phyloP scores from a whole-genome alignment of 225 moss, liverwort and hornwort genomes.

The Pseudoscleropodium purum region DNA sequence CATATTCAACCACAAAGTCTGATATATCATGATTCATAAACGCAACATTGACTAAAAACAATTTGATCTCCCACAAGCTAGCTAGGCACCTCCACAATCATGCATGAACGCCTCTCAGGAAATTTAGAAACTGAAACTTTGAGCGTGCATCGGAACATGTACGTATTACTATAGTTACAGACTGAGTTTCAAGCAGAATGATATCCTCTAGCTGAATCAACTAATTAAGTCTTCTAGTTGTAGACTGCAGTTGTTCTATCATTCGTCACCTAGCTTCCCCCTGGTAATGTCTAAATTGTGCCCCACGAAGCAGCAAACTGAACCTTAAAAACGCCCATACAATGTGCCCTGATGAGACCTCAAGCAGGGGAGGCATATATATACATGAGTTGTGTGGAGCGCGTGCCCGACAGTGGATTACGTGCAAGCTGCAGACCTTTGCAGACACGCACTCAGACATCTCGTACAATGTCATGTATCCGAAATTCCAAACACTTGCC shows the following conservation, averaged over 20 bases:
- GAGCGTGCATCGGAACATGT: not conserved
- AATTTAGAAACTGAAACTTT: not conserved
- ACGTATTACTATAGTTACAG: too few species aligned
- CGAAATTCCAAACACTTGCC: too few species aligned
- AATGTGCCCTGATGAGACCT: not conserved
- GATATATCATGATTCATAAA: too few species aligned
- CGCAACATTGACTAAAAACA: not conserved
- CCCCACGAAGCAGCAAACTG: not conserved
- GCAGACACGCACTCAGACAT: not conserved
- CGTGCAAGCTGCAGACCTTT: not conserved
- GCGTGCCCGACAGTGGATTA: not conserved
- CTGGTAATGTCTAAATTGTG: not conserved
- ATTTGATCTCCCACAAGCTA: too few species aligned
- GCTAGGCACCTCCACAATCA: not conserved
- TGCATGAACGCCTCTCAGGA: not conserved
- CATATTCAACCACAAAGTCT: not conserved
- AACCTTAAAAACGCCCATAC: not conserved
- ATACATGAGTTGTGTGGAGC: too few species aligned
- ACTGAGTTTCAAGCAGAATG: not conserved
- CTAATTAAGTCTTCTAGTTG: not conserved
- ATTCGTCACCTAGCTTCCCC: not conserved
- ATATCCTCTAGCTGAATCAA: too few species aligned
- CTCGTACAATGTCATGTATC: not conserved
- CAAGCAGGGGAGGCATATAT: not conserved
- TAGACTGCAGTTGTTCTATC: not conserved